Evolutionary conservation across 2,329 filamentous ascomycete species (phyloP), one percentile per base, ranked within the genome.

Genomic region (Sclerotinia subarctica): DNA sequence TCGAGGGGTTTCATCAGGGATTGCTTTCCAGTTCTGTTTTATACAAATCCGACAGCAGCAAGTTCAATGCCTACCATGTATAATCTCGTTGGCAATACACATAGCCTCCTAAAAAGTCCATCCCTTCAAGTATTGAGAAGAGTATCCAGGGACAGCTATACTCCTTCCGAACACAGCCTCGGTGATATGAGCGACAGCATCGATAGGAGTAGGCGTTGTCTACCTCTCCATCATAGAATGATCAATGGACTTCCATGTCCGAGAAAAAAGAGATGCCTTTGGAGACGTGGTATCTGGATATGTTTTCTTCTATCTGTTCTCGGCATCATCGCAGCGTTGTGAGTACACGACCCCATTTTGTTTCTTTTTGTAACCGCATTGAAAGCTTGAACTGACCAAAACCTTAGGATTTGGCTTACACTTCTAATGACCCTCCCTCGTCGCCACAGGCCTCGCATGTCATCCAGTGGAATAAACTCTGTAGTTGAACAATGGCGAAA

Each of bases 251-350:
- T 17, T 24, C 13, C 42, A 24, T 35, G 10, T 49, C 21, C 19
- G 35, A 35, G n/a, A 5, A 49, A 60, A 17, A 29, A 49, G 6
- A 15, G 3, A 35, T 32, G 26, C 19, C 13, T 5, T 1, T 24
- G 44, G 44, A 47, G 46, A 49, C 42, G 26, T 60, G 21, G 11
- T 11, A 10, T 35, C 3, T 49, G 44, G 44, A 26, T 29, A 19
- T 47, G 19, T n/a, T 8, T 35, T 35, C 15, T 35, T 19, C 35
- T 56, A n/a, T 32, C 6, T 13, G 32, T 46, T 21, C 62, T 64
- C n/a, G 49, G 62, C 5, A n/a, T 26, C 32, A 32, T 46, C 19
- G 51, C 62, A n/a, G 13, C n/a, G 29, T 32, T 64, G 62, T 64
- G 26, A 64, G 62, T 64, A 32, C 62, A 17, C 8, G 21, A 13